Conservation (phyloP, 768 basidiomycete genomes). For the Calocybe gangraenosa region DNA sequence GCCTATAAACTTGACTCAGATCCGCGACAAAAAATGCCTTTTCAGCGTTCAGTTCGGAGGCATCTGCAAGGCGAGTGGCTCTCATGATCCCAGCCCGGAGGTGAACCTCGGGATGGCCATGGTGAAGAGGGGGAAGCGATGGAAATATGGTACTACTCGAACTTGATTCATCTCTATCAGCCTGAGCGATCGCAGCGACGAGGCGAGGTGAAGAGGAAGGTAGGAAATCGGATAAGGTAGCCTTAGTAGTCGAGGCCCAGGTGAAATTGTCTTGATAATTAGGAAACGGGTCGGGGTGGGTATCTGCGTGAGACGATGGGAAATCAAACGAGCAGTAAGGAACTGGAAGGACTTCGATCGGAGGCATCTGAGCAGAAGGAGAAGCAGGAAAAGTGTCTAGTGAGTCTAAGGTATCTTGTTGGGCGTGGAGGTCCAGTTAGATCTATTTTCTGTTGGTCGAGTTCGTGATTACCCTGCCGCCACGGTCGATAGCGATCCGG, state of each 20-base stretch:
- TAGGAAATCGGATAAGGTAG: slow-evolving; percentile 32
- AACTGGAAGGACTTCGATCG: slow-evolving; percentile 45
- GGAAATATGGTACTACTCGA: slow-evolving; percentile 50
- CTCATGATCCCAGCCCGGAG: slow-evolving; percentile 74
- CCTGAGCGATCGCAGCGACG: slow-evolving; percentile 39
- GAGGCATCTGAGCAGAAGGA: slow-evolving; percentile 46
- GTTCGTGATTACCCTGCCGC: slow-evolving; percentile 38
- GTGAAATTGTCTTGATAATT: slow-evolving; percentile 29
- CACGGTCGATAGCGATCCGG: slow-evolving; percentile 59
- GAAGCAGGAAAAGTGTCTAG: slow-evolving; percentile 21
- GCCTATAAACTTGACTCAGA: slow-evolving; percentile 79
- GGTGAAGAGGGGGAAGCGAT: slow-evolving; percentile 60
- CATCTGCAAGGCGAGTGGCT: slow-evolving; percentile 47
- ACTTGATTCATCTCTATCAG: slow-evolving; percentile 17
- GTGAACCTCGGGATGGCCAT: slow-evolving; percentile 70
- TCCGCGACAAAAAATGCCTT: slow-evolving; percentile 97
- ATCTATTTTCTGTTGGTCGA: slow-evolving; percentile 1
- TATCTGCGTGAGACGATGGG: slow-evolving; percentile 16
- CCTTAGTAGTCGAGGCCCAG: slow-evolving; percentile 50
- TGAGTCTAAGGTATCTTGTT: slow-evolving; percentile 21
- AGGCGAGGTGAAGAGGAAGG: slow-evolving; percentile 56
- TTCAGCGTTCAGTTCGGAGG: slow-evolving; percentile 71
- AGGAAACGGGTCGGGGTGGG: slow-evolving; percentile 16
- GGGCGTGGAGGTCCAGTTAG: slow-evolving; percentile 11
- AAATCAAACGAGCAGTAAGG: slow-evolving; percentile 29